phyloP scores from a whole-genome alignment of 164 flowering plant genomes.

The Taxillus chinensis region DNA sequence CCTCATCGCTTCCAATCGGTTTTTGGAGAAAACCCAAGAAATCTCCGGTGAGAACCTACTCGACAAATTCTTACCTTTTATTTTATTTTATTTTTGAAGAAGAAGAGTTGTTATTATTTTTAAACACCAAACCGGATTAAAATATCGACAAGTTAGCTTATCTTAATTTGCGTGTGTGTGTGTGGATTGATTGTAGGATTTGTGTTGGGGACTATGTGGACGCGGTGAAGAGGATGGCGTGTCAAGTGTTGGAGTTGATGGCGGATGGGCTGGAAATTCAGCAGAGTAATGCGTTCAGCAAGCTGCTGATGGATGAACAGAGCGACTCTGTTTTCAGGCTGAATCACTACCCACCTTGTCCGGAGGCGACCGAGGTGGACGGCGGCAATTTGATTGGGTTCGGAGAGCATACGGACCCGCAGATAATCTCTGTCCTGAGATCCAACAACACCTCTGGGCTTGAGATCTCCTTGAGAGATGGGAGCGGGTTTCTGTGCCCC shows the following conservation, averaged over 20 bases:
- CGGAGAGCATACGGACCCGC: constrained; percentile 44
- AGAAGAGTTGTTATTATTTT: not conserved
- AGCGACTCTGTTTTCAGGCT: constrained; percentile 34
- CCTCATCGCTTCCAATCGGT: constrained; percentile 13
- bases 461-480: constrained; percentile 20
- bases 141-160: too few relatives aligned
- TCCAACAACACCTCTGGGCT: constrained; percentile 36
- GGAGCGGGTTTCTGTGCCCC: constrained; percentile 28
- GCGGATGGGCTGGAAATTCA: constrained; percentile 27
- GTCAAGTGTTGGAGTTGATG: constrained; percentile 24
- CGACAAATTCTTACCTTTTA: too few relatives aligned
- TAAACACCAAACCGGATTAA: too few relatives aligned
- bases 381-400: constrained; percentile 25
- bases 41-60: constrained; percentile 14
- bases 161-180: too few relatives aligned
- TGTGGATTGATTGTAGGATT: constrained; percentile 9
- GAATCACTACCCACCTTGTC: constrained; percentile 32
- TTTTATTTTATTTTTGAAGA: too few relatives aligned
- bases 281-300: constrained; percentile 25
- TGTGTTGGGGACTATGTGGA: constrained; percentile 17
- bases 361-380: constrained; percentile 12
- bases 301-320: constrained; percentile 24
- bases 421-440: constrained; percentile 30
- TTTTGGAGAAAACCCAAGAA: constrained; percentile 16
- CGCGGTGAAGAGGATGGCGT: constrained; percentile 23